phyloP scores from a whole-genome alignment of 2,329 filamentous ascomycete species.

The Hymenotorrendiella dingleyae region DNA sequence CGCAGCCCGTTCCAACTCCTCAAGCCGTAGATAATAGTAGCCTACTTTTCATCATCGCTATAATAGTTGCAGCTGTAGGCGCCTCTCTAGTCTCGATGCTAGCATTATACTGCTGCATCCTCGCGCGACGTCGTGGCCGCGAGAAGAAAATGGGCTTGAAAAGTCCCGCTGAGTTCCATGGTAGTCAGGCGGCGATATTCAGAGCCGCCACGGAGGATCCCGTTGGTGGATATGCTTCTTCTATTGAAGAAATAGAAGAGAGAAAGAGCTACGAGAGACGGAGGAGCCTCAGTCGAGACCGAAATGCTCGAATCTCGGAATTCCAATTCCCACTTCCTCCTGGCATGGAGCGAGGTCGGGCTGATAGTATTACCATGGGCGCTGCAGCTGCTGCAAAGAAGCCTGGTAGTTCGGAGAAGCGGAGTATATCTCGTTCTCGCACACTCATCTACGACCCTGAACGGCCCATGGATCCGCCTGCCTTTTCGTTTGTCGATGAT shows the following conservation, averaged over 20 bases:
- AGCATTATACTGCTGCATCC: conserved; percentile 7
- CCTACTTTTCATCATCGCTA: conserved; percentile 13
- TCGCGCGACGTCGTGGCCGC: conserved; percentile 6
- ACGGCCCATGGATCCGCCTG: conserved; percentile 13
- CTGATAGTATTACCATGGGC: background rate
- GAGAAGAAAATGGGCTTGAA: background rate
- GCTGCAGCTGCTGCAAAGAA: background rate
- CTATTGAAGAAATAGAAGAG: background rate
- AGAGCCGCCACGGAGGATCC: background rate
- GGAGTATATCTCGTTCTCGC: conserved; percentile 12
- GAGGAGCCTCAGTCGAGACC: background rate
- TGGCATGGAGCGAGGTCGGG: background rate
- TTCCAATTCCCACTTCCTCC: background rate
- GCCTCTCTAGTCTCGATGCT: conserved; percentile 17
- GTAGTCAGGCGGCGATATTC: background rate
- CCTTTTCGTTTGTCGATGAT: conserved; percentile 1
- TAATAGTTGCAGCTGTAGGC: conserved; percentile 22
- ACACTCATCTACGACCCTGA: conserved; percentile 16
- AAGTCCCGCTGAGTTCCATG: background rate
- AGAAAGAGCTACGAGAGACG: background rate
- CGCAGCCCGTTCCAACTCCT: conserved; percentile 4
- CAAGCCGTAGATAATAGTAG: conserved; percentile 11
- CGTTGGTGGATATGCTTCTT: background rate
- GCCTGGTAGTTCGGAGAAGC: conserved; percentile 11
- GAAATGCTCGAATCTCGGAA: background rate